Base-by-base conservation (phyloP, 2,329 filamentous ascomycete species). In the Acrocalymma vagum region DNA sequence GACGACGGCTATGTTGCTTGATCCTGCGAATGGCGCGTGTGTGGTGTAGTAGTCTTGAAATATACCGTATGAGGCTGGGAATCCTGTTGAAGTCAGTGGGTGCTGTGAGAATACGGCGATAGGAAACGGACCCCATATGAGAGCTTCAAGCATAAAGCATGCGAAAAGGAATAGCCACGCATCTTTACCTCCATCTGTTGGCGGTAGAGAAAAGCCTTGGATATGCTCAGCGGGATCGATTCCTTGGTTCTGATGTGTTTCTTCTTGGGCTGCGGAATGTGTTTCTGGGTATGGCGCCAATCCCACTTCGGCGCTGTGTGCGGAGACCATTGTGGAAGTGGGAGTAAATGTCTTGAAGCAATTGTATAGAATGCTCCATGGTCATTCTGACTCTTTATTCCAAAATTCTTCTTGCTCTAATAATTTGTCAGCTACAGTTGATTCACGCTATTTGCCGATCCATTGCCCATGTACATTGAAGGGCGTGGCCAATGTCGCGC, bases 121-220 rank as follows among this genome's bases (percentile, higher is more conserved):
- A 4, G 6, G 21, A 14, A 13, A 29, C 48, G 15, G 33, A 63
- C 62, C 65, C 65, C 64, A 69, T 9, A 81, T 72, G 20, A 81
- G 62, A 16, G 75, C 71, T 43, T 84, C 79, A 9, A 82, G 69
- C 31, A 80, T 60, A 49, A 79, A 81, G 51, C 76, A 78, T 2
- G 56, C 45, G 10, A 62, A 43, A 7, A 64, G 38, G 14, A 56
- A 61, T 6, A 65, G 29, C 61, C 61, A 65, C 7, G 61, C 61
- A 43, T 64, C 52, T 29, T 59, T 65, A 7, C 60, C 60, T 22
- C 49, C 51, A 29, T 65, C 62, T 4, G 58, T 63, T 4, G 61
- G 61, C 20, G 61, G 58, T 15, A 65, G 42, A 10, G 51, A 60
- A 25, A 58, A 59, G 4, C 43, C 52, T 15, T 33, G 26, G 13